Evolutionary conservation across 2,329 filamentous ascomycete genomes (phyloP).

Genomic region (Penicillium sp.): DNA sequence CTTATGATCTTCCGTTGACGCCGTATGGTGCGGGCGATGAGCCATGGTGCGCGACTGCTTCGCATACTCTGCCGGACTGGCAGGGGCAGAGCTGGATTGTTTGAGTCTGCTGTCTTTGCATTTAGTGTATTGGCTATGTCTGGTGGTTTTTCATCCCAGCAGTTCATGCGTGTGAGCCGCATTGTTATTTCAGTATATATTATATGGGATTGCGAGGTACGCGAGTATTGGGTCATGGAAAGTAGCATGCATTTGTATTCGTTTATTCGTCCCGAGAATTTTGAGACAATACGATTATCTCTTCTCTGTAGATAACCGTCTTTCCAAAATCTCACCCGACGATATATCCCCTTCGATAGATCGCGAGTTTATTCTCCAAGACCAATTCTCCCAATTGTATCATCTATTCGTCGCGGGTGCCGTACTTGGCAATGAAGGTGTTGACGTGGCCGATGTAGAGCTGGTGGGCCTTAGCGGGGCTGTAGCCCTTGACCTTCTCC

Average conservation of each 20-base stretch:
- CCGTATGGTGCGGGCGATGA: conserved; percentile 62
- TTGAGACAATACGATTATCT: not conserved
- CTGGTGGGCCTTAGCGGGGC: conserved; percentile 68
- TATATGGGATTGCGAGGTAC: not conserved
- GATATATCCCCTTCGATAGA: not conserved
- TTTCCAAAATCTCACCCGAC: not conserved
- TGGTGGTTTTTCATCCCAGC: too few species aligned
- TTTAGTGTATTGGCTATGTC: not conserved
- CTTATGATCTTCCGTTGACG: conserved; percentile 76
- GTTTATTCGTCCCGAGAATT: not conserved
- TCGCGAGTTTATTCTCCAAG: not conserved
- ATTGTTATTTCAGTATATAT: not conserved
- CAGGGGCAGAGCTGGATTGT: conserved; percentile 56
- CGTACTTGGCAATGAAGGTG: conserved; percentile 67
- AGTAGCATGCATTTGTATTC: conserved; percentile 13
- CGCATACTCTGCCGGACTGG: conserved; percentile 64
- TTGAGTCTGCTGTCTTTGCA: conserved; percentile 37
- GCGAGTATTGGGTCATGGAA: conserved; percentile 2
- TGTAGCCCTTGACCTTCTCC: conserved; percentile 67
- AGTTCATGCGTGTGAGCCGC: not conserved
- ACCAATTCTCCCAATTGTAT: not conserved
- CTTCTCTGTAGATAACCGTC: not conserved
- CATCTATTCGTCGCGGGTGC: conserved; percentile 35
- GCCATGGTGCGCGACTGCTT: conserved; percentile 73
- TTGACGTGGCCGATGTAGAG: conserved; percentile 74